Percentiles rank a stretch among this genome's conserved stretches.
Evolutionary conservation across 345 rosid species (phyloP).

Genomic region (Psidium guajava): DNA sequence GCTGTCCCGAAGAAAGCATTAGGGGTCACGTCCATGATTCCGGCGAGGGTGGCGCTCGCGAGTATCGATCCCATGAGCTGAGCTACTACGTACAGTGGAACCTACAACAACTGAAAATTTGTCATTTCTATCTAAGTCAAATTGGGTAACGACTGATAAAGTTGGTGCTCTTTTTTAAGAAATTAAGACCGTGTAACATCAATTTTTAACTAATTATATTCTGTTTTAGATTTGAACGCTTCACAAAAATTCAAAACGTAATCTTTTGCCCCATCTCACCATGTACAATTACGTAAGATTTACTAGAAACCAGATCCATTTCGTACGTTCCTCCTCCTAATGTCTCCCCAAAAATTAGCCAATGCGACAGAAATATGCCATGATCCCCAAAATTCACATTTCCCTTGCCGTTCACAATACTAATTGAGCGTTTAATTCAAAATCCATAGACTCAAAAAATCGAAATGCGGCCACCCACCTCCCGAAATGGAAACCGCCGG

Average conservation of each 20-base stretch:
- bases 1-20: conserved; percentile 44
- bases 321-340: neutral
- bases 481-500: conserved; percentile 10
- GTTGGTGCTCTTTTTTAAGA: neutral
- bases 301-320: neutral
- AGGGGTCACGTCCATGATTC: conserved; percentile 31
- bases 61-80: conserved; percentile 46
- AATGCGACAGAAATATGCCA: neutral
- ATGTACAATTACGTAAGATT: neutral
- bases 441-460: neutral
- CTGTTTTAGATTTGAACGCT: neutral
- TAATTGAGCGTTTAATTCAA: neutral
- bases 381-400: neutral
- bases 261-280: neutral
- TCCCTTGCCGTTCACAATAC: neutral
- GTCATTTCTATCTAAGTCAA: no score
- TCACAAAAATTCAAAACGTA: neutral
- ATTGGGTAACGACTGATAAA: neutral
- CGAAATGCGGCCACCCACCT: conserved; percentile 2
- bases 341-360: neutral
- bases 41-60: conserved; percentile 38
- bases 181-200: neutral
- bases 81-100: conserved; percentile 38
- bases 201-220: neutral
- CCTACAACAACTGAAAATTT: conserved; percentile 8